Evolutionary conservation across 441 rosid genomes (phyloP).

Genomic region (Populus trichocarpa): DNA sequence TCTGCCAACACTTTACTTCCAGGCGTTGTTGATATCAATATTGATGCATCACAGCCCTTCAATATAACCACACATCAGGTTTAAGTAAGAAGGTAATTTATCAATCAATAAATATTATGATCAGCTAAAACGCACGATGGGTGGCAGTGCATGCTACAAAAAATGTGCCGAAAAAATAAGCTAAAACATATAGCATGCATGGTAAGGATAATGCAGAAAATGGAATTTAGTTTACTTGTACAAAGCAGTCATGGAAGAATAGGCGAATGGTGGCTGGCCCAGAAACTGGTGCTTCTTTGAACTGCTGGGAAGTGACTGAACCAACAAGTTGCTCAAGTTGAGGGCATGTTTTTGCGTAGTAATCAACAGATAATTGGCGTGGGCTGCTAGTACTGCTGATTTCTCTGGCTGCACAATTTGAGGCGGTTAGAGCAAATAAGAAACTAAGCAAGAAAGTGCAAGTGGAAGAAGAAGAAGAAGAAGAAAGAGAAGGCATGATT

Average conservation of each 20-base stretch:
- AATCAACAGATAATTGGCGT: constrained; percentile 47
- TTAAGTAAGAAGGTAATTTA: neutral
- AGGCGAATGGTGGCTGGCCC: constrained; percentile 62
- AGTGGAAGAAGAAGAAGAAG: neutral
- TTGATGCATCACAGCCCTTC: constrained; percentile 81
- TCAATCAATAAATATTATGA: neutral
- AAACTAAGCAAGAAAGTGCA: constrained; percentile 27
- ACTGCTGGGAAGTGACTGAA: constrained; percentile 33
- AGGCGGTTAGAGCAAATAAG: constrained; percentile 17
- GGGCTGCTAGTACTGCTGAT: constrained; percentile 16
- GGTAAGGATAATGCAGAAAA: neutral
- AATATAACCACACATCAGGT: neutral
- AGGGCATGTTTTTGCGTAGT: constrained; percentile 38
- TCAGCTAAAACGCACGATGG: neutral
- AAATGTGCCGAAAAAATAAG: neutral
- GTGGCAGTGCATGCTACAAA: neutral
- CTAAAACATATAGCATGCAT: neutral
- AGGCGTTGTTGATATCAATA: constrained; percentile 53
- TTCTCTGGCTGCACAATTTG: constrained; percentile 18
- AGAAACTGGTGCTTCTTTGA: constrained; percentile 33
- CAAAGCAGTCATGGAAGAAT: constrained; percentile 62
- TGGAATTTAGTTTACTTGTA: constrained; percentile 33
- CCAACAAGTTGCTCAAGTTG: constrained; percentile 46
- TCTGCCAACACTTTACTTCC: constrained; percentile 55
- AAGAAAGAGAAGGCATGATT: constrained; percentile 33